Percentiles rank a stretch among this genome's conserved stretches.
Conservation (phyloP, 208 protist genomes). For the Crithidia mellificae region DNA sequence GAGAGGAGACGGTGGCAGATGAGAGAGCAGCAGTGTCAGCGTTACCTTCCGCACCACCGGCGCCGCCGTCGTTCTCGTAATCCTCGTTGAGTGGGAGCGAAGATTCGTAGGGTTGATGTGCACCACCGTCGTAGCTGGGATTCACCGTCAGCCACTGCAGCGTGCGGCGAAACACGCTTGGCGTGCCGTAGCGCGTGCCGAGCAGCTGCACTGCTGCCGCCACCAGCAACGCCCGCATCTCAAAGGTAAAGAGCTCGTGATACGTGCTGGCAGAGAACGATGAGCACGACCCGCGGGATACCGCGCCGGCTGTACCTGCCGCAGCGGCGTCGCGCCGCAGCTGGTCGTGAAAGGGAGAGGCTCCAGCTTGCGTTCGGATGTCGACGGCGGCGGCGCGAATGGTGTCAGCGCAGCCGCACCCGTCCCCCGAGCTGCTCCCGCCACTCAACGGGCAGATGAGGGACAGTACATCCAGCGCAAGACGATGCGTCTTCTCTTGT, state of each 20-base stretch:
- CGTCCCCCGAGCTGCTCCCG: not conserved
- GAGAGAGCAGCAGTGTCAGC: not conserved
- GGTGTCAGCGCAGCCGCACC: not conserved
- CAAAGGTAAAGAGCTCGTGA: constrained; percentile 24
- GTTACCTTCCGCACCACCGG: not conserved
- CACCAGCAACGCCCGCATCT: constrained; percentile 48
- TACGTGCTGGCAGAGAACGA: not conserved
- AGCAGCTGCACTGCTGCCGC: constrained; percentile 53
- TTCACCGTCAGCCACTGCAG: constrained; percentile 32
- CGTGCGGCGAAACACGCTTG: constrained; percentile 31
- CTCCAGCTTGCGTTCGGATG: too few species aligned
- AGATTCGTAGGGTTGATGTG: not conserved
- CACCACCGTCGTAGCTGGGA: not conserved
- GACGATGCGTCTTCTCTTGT: constrained; percentile 39
- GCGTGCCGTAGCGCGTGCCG: constrained; percentile 36
- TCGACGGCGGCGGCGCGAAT: not conserved
- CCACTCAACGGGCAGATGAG: constrained; percentile 38
- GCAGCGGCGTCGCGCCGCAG: too few species aligned
- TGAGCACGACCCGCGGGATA: not conserved
- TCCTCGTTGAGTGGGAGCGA: not conserved
- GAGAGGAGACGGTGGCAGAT: not conserved
- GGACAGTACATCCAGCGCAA: constrained; percentile 53
- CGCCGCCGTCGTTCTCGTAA: not conserved
- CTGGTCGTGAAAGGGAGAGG: too few species aligned
- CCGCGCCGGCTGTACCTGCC: too few species aligned